Base-by-base conservation (phyloP, 2,329 filamentous ascomycete genomes). In the Phaeomoniella chlamydospora region DNA sequence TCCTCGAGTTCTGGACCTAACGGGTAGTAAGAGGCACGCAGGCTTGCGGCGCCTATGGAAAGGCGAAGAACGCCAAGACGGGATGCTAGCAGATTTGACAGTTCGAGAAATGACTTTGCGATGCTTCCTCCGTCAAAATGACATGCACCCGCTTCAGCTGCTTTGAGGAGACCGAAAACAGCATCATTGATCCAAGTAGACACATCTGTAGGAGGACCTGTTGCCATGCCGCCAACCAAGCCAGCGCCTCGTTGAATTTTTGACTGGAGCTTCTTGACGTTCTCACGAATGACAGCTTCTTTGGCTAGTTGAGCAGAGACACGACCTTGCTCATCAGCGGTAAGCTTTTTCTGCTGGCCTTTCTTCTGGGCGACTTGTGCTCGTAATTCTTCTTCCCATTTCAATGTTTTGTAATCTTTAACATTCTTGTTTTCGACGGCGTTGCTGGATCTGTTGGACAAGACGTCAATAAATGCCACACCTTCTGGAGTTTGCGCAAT, bases 371-470 rank as follows among this genome's bases (percentile, higher is more conserved):
- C 86, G 29, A 98, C 61, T 48, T 94, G 85, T 29, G 75, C 70
- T 39, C 87, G 72, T 5, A 98, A 68, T 44, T 98, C 90, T 54
- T 88, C 81, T 57, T 98, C 90, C 90, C 92, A 98, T 57, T 94
- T 94, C 29, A 94, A 59, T 1, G 85, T 92, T 48, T 98, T 85
- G 49, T 94, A 94, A 53, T 96, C 90, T 55, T 93, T 94, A 34
- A 75, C 79, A 49, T 85, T 94, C 61, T 94, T 96, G 58, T 86
- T 80, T 3, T 85, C 76, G 2, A 80, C 62, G 26, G 68, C 64
- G 41, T 73, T 73, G 39, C 75, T 74, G 1, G 76, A 65, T 53
- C 93, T 93, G 52, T 84, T 87, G 19, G 80, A 83, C 4, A 98
- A 68, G 0, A 96, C 83, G 57, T 98, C 90, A 14, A 98, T 70